A percentile compares a stretch with the other conserved stretches of the same genome.
These are phyloP conservation scores for Sicyos edulis DNA, from an alignment of 306 rosid genomes.

Conservation along the genomic window DNA sequence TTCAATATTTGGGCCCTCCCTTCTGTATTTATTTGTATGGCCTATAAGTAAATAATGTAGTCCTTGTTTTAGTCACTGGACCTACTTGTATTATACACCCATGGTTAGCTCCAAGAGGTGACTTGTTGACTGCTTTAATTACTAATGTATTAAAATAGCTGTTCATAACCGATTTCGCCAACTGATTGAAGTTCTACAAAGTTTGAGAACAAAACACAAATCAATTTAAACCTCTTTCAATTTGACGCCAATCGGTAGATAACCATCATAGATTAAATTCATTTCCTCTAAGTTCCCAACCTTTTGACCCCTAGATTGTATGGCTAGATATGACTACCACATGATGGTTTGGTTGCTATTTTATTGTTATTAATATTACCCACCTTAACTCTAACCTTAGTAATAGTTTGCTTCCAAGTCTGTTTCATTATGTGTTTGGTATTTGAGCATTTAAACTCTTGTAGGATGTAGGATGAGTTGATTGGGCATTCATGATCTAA, in stretches of 20 bases:
- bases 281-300: too few relatives aligned
- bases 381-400: neutral
- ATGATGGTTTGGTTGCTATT: neutral
- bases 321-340: too few relatives aligned
- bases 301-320: too few relatives aligned
- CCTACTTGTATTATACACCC: neutral
- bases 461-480: neutral
- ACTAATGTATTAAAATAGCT: neutral
- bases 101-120: constrained; percentile 9
- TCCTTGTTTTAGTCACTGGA: neutral
- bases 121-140: neutral
- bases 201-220: neutral
- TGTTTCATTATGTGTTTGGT: constrained; percentile 1
- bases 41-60: neutral
- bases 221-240: neutral
- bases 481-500: neutral
- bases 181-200: neutral
- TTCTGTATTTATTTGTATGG: constrained; percentile 4
- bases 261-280: too few relatives aligned
- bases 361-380: neutral
- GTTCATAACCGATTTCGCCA: neutral
- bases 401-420: neutral
- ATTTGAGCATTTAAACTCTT: constrained; percentile 10
- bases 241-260: neutral
- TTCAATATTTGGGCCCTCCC: neutral